phyloP scores from a whole-genome alignment of 768 basidiomycete genomes.

The Tricholoma furcatifolium region DNA sequence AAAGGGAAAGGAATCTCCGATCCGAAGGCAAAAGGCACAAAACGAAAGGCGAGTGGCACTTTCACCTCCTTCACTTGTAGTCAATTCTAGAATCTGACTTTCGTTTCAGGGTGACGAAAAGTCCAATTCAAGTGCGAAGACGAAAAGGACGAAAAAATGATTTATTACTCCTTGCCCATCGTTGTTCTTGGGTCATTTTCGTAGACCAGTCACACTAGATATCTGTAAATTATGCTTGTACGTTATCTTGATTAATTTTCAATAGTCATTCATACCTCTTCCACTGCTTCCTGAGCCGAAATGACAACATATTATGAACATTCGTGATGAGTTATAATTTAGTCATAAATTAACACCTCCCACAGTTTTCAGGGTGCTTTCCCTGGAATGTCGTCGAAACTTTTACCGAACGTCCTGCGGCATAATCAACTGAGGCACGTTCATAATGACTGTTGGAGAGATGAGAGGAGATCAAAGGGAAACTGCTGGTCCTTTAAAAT shows the following conservation, averaged over 20 bases:
- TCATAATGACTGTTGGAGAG: no score
- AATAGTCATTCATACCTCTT: no score
- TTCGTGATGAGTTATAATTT: no score
- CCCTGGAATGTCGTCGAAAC: no score
- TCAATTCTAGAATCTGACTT: conserved; percentile 1
- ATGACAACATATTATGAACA: no score
- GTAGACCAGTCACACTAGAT: neutral
- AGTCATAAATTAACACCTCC: no score
- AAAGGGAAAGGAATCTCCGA: conserved; percentile 38
- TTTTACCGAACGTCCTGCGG: no score
- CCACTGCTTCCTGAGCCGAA: no score
- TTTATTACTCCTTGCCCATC: neutral
- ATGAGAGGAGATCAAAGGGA: no score
- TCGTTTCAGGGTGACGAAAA: conserved; percentile 38
- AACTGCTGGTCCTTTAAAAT: no score
- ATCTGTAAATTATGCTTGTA: conserved; percentile 16
- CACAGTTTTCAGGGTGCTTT: no score
- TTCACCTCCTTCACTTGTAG: neutral
- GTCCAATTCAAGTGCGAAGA: conserved; percentile 34
- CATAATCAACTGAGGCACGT: no score
- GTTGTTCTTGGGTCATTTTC: neutral
- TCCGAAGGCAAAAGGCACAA: conserved; percentile 39
- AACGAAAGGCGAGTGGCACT: conserved; percentile 43
- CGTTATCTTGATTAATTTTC: neutral
- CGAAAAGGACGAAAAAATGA: conserved; percentile 38